Conservation (phyloP, 805 yeast genomes). For the Peterozyma toletana region DNA sequence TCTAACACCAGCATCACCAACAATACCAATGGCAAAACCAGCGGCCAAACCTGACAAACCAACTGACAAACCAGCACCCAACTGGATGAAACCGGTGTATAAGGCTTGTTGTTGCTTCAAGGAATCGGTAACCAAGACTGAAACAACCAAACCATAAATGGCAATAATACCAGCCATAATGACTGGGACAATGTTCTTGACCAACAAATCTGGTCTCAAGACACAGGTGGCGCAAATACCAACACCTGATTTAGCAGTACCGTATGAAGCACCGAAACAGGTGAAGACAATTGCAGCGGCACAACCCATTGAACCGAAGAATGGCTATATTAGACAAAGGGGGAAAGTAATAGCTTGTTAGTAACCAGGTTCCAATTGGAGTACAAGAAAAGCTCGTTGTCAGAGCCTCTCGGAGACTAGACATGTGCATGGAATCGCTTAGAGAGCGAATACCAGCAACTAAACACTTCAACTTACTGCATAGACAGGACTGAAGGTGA, state of each 20-base stretch:
- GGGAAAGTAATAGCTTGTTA: slow-evolving; percentile 1
- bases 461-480: slow-evolving; percentile 33
- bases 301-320: slow-evolving; percentile 99
- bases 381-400: too few species aligned
- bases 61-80: slow-evolving; percentile 96
- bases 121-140: slow-evolving; percentile 88
- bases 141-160: slow-evolving; percentile 94
- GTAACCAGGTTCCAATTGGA: too few species aligned
- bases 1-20: slow-evolving; percentile 99
- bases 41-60: slow-evolving; percentile 98
- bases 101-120: slow-evolving; percentile 87
- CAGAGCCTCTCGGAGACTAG: neutral
- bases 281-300: slow-evolving; percentile 99
- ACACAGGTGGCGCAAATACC: slow-evolving; percentile 99
- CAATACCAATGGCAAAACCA: slow-evolving; percentile 98
- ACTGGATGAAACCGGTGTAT: slow-evolving; percentile 95
- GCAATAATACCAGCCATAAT: slow-evolving; percentile 99
- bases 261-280: slow-evolving; percentile 98
- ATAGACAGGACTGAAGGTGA: slow-evolving; percentile 55
- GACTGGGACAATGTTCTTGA: slow-evolving; percentile 92
- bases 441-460: too few species aligned
- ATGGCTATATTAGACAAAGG: slow-evolving; percentile 46
- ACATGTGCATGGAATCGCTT: neutral
- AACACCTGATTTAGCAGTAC: slow-evolving; percentile 98
- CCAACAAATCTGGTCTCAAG: slow-evolving; percentile 91